These are phyloP conservation scores for Arthrocladium fulminans DNA, from an alignment of 2,329 filamentous ascomycete species.

Conservation along the genomic window DNA sequence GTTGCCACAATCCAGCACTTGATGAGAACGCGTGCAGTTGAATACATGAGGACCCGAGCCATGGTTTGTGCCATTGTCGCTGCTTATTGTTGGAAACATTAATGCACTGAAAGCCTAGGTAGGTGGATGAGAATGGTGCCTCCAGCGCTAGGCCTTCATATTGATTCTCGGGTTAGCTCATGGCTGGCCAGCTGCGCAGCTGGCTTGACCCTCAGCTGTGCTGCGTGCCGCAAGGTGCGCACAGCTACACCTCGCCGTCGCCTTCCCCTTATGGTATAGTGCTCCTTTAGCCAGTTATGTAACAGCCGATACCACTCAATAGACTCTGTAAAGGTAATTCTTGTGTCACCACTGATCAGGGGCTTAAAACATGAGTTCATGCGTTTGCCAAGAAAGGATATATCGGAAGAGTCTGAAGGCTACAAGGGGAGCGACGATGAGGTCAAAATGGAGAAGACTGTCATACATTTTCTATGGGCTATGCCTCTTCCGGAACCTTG, in stretches of 20 bases:
- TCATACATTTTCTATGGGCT: too few relatives aligned
- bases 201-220: too few relatives aligned
- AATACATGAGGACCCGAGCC: slow-evolving; percentile 28
- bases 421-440: too few relatives aligned
- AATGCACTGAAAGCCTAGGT: slow-evolving; percentile 29
- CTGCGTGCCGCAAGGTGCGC: too few relatives aligned
- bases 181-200: not conserved
- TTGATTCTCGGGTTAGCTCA: not conserved
- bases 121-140: slow-evolving; percentile 15
- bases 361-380: not conserved
- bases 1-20: slow-evolving; percentile 32
- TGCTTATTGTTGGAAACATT: slow-evolving; percentile 31
- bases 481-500: too few relatives aligned
- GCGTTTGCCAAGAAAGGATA: not conserved
- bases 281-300: too few relatives aligned
- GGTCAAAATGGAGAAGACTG: too few relatives aligned
- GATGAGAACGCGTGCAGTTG: slow-evolving; percentile 30
- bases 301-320: too few relatives aligned
- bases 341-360: too few relatives aligned
- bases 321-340: too few relatives aligned
- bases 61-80: slow-evolving; percentile 23
- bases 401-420: not conserved
- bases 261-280: too few relatives aligned
- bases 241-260: too few relatives aligned
- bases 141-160: not conserved